Conservation (phyloP, 441 rosid species). For the Pelargonium hybrid region DNA sequence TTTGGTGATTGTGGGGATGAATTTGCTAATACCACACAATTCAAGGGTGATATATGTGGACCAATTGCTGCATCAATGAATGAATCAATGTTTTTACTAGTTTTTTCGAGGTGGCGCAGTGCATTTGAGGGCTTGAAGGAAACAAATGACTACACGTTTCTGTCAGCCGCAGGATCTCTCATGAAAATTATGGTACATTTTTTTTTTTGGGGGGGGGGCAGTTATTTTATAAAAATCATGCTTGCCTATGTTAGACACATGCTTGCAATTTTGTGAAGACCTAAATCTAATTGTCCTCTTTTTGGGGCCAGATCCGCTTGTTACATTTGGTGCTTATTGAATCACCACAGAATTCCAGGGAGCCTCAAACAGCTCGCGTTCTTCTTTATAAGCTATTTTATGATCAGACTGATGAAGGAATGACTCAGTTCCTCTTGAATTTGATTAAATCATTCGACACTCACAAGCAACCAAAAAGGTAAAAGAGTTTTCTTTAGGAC, state of each 20-base stretch:
- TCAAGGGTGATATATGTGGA: slow-evolving; percentile 74
- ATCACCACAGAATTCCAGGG: slow-evolving; percentile 69
- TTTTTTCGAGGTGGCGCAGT: slow-evolving; percentile 73
- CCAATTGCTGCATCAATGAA: slow-evolving; percentile 88
- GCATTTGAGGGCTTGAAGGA: slow-evolving; percentile 84
- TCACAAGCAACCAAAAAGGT: slow-evolving; percentile 89
- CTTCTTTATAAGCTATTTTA: slow-evolving; percentile 94
- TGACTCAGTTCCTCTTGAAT: slow-evolving; percentile 84
- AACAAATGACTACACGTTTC: slow-evolving; percentile 67
- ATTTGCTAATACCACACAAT: slow-evolving; percentile 35
- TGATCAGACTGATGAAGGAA: slow-evolving; percentile 93
- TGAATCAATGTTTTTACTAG: slow-evolving; percentile 80
- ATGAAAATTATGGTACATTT: slow-evolving; percentile 67
- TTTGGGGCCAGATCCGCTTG: slow-evolving; percentile 52
- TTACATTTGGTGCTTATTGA: slow-evolving; percentile 64
- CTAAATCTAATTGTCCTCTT: background rate
- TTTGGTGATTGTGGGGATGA: slow-evolving; percentile 26
- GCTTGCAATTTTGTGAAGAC: background rate
- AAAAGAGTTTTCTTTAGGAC: background rate
- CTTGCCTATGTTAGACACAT: background rate
- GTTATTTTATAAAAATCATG: background rate
- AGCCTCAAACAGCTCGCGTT: slow-evolving; percentile 81
- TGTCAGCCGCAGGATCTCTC: slow-evolving; percentile 75
- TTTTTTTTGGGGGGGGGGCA: background rate
- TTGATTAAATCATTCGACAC: slow-evolving; percentile 65